These are phyloP conservation scores for Fusarium chaquense DNA, from an alignment of 2,329 filamentous ascomycete species.

Conservation along the genomic window DNA sequence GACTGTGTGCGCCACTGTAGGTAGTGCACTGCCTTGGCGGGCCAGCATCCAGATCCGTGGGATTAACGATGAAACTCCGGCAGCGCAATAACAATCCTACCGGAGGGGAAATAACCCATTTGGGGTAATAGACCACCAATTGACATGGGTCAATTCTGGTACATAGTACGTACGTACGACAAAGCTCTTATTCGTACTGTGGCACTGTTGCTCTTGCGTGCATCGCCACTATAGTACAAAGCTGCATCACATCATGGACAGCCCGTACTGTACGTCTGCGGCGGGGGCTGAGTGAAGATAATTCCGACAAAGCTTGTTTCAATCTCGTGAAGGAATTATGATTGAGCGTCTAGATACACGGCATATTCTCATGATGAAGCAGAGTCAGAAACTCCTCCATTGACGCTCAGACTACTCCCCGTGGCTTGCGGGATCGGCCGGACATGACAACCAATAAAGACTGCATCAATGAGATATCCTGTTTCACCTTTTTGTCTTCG, in stretches of 20 bases:
- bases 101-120: not conserved
- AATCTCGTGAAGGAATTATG: conserved; percentile 11
- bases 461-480: not conserved
- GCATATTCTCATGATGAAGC: no score
- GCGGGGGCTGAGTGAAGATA: not conserved
- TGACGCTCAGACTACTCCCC: no score
- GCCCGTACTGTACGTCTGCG: not conserved
- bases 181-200: conserved; percentile 11
- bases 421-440: conserved; percentile 11
- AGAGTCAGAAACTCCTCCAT: not conserved
- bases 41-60: not conserved
- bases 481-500: conserved; percentile 16
- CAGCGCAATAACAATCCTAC: conserved; percentile 18
- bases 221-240: conserved; percentile 19
- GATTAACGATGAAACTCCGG: not conserved
- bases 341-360: not conserved
- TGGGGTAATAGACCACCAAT: conserved; percentile 13
- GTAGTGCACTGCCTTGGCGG: not conserved
- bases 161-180: not conserved
- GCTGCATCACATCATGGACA: no score
- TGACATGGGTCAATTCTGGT: not conserved
- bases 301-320: not conserved
- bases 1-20: conserved; percentile 13
- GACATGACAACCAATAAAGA: not conserved
- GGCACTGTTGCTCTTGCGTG: not conserved